Base-by-base conservation (phyloP, 257 asterid species). In the Paraleonurus japonicus region DNA sequence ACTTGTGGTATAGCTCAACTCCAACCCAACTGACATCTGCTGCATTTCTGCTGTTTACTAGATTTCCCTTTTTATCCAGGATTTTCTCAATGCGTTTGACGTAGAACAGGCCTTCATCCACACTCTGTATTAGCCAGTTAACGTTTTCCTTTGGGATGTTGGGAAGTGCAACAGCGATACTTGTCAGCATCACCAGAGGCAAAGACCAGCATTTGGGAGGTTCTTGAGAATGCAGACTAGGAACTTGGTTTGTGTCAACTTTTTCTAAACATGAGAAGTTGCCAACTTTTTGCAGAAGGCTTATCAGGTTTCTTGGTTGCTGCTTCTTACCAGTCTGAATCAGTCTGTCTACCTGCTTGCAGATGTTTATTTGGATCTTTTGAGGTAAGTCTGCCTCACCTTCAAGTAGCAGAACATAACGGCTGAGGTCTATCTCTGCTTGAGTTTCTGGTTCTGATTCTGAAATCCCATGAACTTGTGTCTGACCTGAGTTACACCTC, bases 181-280 rank as follows among this genome's bases (percentile, higher is more conserved):
- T 81, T 47, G 88, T 76, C 30, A 84, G 72, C 28, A 83, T 83
- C 41, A 84, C 84, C 28, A 85, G 37, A 35, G 84, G 76, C 67
- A 85, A 48, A 72, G 83, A 78, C 91, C 95, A 88, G 78, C 85
- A 85, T 32, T 77, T 75, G n/a, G 79, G 80, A 59, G 83, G 88
- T 58, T 85, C 89, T 33, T 65, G 71, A 12, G 88, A 74, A 51
- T 78, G 79, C 64, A 81, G 83, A 59, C 75, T 72, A 7, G 79
- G 84, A 69, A 80, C 81, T 54, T 78, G 80, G 69, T 73, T 35
- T 41, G 53, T 58, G 43, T 79, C 79, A 4, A 88, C 76, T 60
- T 80, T 83, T 61, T 51, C 50, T 67, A 78, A 61, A 65, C 86
- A 82, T 35, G 27, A 43, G 74, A 81, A 81, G 59, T 67, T 77